Base-by-base conservation (phyloP, 345 rosid species). In the Durio zibethinus region DNA sequence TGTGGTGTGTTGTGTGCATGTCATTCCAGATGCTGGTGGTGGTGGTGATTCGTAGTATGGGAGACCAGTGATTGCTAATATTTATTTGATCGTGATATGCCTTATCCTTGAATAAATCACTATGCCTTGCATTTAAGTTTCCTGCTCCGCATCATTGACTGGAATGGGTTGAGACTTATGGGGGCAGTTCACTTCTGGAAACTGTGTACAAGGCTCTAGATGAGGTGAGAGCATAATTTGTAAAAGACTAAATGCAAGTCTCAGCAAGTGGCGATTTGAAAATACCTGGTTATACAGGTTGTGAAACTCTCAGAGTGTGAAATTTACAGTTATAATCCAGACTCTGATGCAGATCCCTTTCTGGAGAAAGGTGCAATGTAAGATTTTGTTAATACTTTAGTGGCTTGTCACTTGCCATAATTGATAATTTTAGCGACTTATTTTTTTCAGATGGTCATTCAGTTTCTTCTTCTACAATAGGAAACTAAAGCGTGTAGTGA, bases 391-490 rank as follows among this genome's bases (percentile, higher is more conserved):
- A 54, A 6, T 48, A 7, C 36, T 35, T 18, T 25, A 52, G 12
- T 16, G 77, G 36, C 2, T 65, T 16, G 16, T 48, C 36, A 35
- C 57, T 11, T 40, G n/a, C 68, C 64, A n/a, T 33, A 0, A 33
- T 43, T 57, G 47, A 8, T 33, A 0, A 40, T 29, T 50, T 50
- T 61, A 76, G 42, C 21, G 12, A 40, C 56, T 31, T 72, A 54
- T 61, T 71, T 29, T 78, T 25, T 79, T 50, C 92, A 94, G 98
- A 85, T 94, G 98, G 98, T 91, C 97, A 27, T 95, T 95, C 88
- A 87, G 83, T 82, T 95, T 91, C 94, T 90, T 95, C 81, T 91
- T 94, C 89, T 94, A 94, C 84, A 94, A 94, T 76, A 84, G 98
- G 50, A 95, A 95, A 83, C 91, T 85, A 79, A 93, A 91, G 90